Percentiles rank a stretch among this genome's conserved stretches.
These are phyloP conservation scores for Ganoderma lingzhi DNA, from an alignment of 1,284 basidiomycete genomes.

Conservation along the genomic window DNA sequence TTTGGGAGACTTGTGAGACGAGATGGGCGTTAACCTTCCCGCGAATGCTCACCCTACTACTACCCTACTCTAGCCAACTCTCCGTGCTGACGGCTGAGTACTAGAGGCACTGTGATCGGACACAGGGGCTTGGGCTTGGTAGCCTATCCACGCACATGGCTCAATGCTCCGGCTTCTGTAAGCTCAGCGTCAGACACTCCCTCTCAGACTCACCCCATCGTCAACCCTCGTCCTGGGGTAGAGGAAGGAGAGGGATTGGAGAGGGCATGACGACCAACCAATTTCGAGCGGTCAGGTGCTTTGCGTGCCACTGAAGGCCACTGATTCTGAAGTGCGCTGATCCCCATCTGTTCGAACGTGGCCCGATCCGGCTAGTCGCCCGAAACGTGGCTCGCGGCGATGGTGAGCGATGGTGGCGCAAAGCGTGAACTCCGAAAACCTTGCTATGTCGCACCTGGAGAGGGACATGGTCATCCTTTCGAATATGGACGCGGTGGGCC, in stretches of 20 bases:
- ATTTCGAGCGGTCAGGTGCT: not conserved
- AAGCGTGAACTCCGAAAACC: not conserved
- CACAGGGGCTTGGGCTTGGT: constrained; percentile 1
- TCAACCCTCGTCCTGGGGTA: not conserved
- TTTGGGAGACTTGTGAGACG: not conserved
- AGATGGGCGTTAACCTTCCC: not conserved
- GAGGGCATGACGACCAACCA: not conserved
- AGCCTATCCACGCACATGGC: not conserved
- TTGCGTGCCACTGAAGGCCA: not conserved
- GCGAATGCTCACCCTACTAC: not conserved
- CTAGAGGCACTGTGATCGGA: not conserved
- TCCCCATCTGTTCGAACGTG: not conserved
- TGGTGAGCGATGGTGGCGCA: not conserved
- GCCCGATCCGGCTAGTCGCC: not conserved
- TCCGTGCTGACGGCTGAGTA: not conserved
- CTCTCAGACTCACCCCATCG: not conserved
- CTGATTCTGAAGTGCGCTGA: not conserved
- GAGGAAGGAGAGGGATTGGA: not conserved
- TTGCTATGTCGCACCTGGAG: not conserved
- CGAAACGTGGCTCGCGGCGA: not conserved
- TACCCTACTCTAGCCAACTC: not conserved
- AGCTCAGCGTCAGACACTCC: not conserved
- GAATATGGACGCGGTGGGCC: not conserved
- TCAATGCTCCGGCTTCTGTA: not conserved
- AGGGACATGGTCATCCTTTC: not conserved